Evolutionary conservation across 371 early-diverging fungal species (phyloP).

Genomic region (Mucor piriformis): DNA sequence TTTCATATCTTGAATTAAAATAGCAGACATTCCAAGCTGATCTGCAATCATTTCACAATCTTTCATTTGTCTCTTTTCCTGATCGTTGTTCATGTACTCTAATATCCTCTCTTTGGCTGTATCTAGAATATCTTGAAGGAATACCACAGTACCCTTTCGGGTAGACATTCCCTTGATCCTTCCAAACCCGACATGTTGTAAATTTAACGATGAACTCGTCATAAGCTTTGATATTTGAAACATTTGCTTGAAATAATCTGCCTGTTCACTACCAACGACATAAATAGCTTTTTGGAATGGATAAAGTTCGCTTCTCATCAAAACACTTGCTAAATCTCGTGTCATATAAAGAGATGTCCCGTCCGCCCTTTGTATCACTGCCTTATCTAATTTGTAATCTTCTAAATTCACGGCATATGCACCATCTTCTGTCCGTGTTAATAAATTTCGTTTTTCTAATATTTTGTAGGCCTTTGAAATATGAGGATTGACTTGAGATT

Average conservation of each 20-base stretch:
- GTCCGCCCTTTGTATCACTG: conserved; percentile 84
- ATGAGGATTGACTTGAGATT: conserved; percentile 82
- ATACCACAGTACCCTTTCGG: conserved; percentile 93
- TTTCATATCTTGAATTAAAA: conserved; percentile 93
- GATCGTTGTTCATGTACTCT: conserved; percentile 74
- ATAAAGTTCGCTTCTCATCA: conserved; percentile 78
- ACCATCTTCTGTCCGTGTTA: conserved; percentile 64
- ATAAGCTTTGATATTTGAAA: conserved; percentile 81
- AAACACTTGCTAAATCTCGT: conserved; percentile 93
- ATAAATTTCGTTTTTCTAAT: conserved; percentile 44
- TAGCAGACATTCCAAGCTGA: conserved; percentile 78
- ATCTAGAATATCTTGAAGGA: conserved; percentile 95
- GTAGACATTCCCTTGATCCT: conserved; percentile 97
- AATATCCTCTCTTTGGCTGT: conserved; percentile 84
- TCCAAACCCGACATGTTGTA: conserved; percentile 90
- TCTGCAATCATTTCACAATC: conserved; percentile 69
- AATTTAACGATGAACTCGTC: conserved; percentile 18
- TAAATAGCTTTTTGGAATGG: conserved; percentile 83
- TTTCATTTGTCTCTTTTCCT: conserved; percentile 69
- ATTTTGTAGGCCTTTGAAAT: conserved; percentile 71
- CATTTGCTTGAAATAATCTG: conserved; percentile 89
- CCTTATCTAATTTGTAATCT: conserved; percentile 72
- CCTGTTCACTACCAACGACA: conserved; percentile 93
- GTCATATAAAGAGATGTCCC: conserved; percentile 96
- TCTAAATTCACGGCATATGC: conserved; percentile 80